These are phyloP conservation scores for Ceratopteris richardii DNA, from an alignment of 75 land plant genomes.

Conservation along the genomic window DNA sequence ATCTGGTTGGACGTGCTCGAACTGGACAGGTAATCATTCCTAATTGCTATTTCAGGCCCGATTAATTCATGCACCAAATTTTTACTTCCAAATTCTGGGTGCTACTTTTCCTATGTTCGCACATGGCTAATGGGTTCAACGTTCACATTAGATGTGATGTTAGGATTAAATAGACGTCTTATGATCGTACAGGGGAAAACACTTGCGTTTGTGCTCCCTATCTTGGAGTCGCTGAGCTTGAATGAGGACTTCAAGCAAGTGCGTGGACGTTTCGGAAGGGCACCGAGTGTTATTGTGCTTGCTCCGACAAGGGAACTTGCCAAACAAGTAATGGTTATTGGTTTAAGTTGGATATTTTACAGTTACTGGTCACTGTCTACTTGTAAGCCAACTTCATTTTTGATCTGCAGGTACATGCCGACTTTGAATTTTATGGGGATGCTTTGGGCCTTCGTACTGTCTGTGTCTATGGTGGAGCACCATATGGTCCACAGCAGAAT, in stretches of 20 bases:
- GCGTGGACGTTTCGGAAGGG: constrained; percentile 60
- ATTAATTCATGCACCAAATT: too few relatives aligned
- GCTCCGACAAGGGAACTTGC: constrained; percentile 92
- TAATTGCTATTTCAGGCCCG: too few relatives aligned
- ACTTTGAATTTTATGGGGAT: constrained; percentile 85
- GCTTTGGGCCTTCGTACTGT: constrained; percentile 59
- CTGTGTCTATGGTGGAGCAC: constrained; percentile 89
- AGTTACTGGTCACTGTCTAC: not conserved
- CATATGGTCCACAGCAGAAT: constrained; percentile 57
- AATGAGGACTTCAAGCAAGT: constrained; percentile 29
- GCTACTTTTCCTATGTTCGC: too few relatives aligned
- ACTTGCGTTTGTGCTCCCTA: constrained; percentile 94
- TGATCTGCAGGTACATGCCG: constrained; percentile 54
- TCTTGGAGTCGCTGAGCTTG: constrained; percentile 68
- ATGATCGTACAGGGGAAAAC: constrained; percentile 95
- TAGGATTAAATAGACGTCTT: too few relatives aligned
- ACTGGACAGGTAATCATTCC: constrained; percentile 84
- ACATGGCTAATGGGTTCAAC: too few relatives aligned
- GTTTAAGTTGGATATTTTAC: not conserved
- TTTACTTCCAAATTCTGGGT: too few relatives aligned
- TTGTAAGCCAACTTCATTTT: not conserved
- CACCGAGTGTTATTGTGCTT: constrained; percentile 80
- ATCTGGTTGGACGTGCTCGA: constrained; percentile 89
- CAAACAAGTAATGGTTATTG: constrained; percentile 55
- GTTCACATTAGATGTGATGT: too few relatives aligned